Evolutionary conservation across 1,139 yeast species (phyloP).

Genomic region (Geotrichum citri-aurantii): DNA sequence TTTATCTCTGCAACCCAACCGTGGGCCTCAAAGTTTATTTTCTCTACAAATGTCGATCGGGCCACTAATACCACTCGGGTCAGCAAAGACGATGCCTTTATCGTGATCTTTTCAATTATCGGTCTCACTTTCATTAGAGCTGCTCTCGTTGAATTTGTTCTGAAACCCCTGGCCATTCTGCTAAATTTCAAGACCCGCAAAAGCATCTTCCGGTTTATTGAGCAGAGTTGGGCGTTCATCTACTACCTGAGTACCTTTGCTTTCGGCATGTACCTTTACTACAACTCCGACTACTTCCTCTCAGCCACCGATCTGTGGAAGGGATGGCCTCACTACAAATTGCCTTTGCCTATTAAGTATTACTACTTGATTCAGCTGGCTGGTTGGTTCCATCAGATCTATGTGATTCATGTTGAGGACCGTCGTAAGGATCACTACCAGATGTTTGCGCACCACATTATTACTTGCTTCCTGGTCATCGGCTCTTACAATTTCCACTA

Average conservation of each 20-base stretch:
- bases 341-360: constrained; percentile 46
- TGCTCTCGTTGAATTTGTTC: constrained; percentile 50
- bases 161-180: constrained; percentile 51
- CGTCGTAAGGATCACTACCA: constrained; percentile 77
- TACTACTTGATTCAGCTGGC: constrained; percentile 71
- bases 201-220: constrained; percentile 65
- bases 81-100: constrained; percentile 44
- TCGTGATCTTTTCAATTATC: constrained; percentile 52
- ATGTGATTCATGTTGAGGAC: constrained; percentile 70
- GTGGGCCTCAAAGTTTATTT: constrained; percentile 24
- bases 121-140: constrained; percentile 56
- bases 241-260: constrained; percentile 55
- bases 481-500: constrained; percentile 74
- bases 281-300: constrained; percentile 53
- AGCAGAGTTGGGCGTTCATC: constrained; percentile 76
- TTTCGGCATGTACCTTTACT: constrained; percentile 55
- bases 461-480: constrained; percentile 59
- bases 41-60: constrained; percentile 26
- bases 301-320: constrained; percentile 55
- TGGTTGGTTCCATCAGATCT: constrained; percentile 75
- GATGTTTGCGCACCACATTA: constrained; percentile 85
- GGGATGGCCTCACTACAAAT: constrained; percentile 69
- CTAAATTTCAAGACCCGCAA: constrained; percentile 37
- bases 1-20: constrained; percentile 2
- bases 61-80: constrained; percentile 23